phyloP scores from a whole-genome alignment of 345 rosid genomes.

The Pistacia integerrima region DNA sequence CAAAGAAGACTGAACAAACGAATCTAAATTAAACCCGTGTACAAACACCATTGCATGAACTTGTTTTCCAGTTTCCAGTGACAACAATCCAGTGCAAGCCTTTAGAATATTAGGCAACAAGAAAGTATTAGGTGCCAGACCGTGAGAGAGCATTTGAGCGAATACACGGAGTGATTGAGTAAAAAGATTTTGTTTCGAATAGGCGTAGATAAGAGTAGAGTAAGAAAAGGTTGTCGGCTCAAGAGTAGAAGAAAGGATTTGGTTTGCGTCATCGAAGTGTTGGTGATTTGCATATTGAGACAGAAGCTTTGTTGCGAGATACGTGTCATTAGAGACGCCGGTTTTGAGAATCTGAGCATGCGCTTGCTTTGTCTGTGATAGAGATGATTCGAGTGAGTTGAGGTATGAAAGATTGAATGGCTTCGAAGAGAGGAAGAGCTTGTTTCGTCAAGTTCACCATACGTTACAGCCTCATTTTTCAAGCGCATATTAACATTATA shows the following conservation, averaged over 20 bases:
- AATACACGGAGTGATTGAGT: slow-evolving; percentile 12
- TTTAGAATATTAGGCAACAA: slow-evolving; percentile 24
- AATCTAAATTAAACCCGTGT: neutral
- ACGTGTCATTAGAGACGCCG: slow-evolving; percentile 17
- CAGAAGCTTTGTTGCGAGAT: slow-evolving; percentile 11
- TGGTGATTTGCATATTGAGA: slow-evolving; percentile 22
- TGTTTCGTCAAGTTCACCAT: neutral
- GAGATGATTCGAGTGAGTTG: slow-evolving; percentile 3
- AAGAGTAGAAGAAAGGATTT: slow-evolving; percentile 7
- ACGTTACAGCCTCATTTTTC: too few species aligned
- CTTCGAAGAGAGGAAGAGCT: slow-evolving; percentile 7
- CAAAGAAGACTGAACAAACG: slow-evolving; percentile 33
- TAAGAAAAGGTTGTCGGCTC: slow-evolving; percentile 6
- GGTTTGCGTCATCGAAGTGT: slow-evolving; percentile 9
- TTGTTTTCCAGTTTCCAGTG: slow-evolving; percentile 1
- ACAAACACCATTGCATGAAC: slow-evolving; percentile 8
- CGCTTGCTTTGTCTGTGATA: neutral
- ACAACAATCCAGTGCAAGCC: slow-evolving; percentile 7
- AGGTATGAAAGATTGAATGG: slow-evolving; percentile 11
- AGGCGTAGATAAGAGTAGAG: slow-evolving; percentile 18
- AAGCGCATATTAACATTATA: too few species aligned
- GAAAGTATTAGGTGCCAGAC: slow-evolving; percentile 18
- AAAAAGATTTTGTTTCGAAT: slow-evolving; percentile 23
- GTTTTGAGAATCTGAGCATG: slow-evolving; percentile 25
- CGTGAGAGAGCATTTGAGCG: slow-evolving; percentile 21